Evolutionary conservation across 2,329 filamentous ascomycete genomes (phyloP).

Genomic region (Colletotrichum tropicale): DNA sequence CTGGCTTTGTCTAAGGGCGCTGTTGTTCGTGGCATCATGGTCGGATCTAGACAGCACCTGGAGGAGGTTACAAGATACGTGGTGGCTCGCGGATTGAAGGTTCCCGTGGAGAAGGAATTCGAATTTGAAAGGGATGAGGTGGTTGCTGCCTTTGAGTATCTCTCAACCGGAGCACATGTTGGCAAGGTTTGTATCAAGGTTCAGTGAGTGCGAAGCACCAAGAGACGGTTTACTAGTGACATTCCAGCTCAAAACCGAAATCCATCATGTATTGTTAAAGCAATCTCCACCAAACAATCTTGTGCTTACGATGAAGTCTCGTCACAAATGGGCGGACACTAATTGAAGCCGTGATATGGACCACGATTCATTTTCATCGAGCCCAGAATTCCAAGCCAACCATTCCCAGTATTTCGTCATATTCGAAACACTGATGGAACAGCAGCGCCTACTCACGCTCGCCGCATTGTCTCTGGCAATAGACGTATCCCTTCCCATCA

Average conservation of each 20-base stretch:
- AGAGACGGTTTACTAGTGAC: background rate
- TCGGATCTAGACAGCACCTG: constrained; percentile 37
- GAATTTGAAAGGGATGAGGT: constrained; percentile 32
- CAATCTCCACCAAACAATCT: fast-evolving
- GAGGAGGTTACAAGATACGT: constrained; percentile 37
- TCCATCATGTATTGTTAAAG: background rate
- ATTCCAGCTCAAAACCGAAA: background rate
- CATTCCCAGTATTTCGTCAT: fast-evolving
- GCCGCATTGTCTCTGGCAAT: background rate
- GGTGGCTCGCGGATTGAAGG: constrained; percentile 23
- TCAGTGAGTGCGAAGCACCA: background rate
- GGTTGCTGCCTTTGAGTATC: background rate
- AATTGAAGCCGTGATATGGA: background rate
- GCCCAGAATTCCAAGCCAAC: background rate
- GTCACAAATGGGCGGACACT: fast-evolving
- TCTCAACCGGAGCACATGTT: constrained; percentile 29
- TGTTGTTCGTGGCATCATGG: constrained; percentile 37
- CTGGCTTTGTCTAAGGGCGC: constrained; percentile 31
- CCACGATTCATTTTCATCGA: background rate
- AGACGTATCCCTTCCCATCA: background rate
- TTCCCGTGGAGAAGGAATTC: constrained; percentile 39
- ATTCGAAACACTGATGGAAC: background rate
- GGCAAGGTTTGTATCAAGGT: constrained; percentile 38
- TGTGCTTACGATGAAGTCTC: background rate
- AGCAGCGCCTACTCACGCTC: background rate